These are phyloP conservation scores for Xylariaceae sp. DNA, from an alignment of 2,329 filamentous ascomycete species.

Conservation along the genomic window DNA sequence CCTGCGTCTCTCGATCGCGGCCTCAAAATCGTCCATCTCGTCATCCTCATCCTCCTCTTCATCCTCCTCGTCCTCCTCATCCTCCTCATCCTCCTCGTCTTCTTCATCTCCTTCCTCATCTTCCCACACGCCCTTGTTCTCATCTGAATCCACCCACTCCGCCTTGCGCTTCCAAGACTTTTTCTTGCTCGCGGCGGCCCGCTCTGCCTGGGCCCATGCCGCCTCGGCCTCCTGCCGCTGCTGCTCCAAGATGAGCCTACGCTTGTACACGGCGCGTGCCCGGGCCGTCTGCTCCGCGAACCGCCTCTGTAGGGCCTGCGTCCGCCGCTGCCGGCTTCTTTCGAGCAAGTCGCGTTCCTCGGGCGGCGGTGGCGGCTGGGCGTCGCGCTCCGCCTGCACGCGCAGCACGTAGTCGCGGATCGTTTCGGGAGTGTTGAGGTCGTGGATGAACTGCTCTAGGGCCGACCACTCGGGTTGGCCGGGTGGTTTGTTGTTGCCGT, in stretches of 20 bases:
- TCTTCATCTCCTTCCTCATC: neutral
- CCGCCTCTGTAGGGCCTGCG: slow-evolving; percentile 1
- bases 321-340: neutral
- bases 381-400: slow-evolving; percentile 16
- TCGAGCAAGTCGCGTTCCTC: slow-evolving; percentile 2
- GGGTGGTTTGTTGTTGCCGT: neutral
- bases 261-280: slow-evolving; percentile 6
- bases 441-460: slow-evolving; percentile 24
- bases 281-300: slow-evolving; percentile 13
- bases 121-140: too few species aligned
- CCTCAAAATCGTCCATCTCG: slow-evolving; percentile 20
- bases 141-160: neutral
- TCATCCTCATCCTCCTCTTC: neutral
- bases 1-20: slow-evolving; percentile 5
- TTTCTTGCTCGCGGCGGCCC: too few species aligned
- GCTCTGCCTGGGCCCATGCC: too few species aligned
- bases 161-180: neutral
- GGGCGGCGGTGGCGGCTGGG: neutral
- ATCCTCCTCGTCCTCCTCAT: slow-evolving; percentile 2
- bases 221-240: neutral
- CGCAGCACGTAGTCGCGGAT: slow-evolving; percentile 16
- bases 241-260: slow-evolving; percentile 4
- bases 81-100: neutral
- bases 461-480: neutral
- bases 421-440: slow-evolving; percentile 7